These are phyloP conservation scores for Favolaschia claudopus DNA, from an alignment of 768 basidiomycete species.

Conservation along the genomic window DNA sequence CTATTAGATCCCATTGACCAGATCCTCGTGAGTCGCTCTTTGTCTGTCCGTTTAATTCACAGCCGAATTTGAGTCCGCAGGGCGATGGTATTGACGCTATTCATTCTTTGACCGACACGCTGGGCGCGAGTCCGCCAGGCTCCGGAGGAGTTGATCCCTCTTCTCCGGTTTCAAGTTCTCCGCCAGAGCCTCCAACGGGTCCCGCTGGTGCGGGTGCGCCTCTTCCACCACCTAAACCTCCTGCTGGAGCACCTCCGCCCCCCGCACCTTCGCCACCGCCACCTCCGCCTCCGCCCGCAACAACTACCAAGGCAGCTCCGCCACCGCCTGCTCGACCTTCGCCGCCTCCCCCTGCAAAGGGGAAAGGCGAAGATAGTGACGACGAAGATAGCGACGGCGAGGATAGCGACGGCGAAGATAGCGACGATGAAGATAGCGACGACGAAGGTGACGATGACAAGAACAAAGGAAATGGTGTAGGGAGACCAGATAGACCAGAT, in stretches of 20 bases:
- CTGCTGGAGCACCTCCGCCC: too few species aligned
- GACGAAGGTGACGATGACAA: slow-evolving; percentile 16
- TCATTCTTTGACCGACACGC: too few species aligned
- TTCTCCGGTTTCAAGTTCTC: too few species aligned
- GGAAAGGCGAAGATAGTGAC: slow-evolving; percentile 6
- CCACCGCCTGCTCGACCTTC: neutral
- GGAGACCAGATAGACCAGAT: too few species aligned
- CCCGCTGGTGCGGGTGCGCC: neutral
- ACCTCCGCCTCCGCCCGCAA: too few species aligned
- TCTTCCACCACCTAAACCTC: neutral
- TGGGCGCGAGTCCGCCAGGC: too few species aligned
- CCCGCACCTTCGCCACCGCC: too few species aligned
- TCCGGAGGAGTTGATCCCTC: too few species aligned
- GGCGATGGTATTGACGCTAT: too few species aligned
- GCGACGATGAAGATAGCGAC: neutral
- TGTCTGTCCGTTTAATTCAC: too few species aligned
- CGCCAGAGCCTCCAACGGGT: neutral
- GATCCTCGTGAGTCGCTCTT: neutral
- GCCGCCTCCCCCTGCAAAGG: neutral
- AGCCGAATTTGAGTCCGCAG: too few species aligned
- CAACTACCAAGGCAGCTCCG: too few species aligned
- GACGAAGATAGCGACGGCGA: slow-evolving; percentile 7
- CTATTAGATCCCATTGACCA: neutral
- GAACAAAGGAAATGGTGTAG: neutral
- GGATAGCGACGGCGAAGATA: neutral